Percentiles rank a stretch among this genome's conserved stretches.
Conservation (phyloP, 108 stramenopile genomes). For the Skeletonema menzelii region DNA sequence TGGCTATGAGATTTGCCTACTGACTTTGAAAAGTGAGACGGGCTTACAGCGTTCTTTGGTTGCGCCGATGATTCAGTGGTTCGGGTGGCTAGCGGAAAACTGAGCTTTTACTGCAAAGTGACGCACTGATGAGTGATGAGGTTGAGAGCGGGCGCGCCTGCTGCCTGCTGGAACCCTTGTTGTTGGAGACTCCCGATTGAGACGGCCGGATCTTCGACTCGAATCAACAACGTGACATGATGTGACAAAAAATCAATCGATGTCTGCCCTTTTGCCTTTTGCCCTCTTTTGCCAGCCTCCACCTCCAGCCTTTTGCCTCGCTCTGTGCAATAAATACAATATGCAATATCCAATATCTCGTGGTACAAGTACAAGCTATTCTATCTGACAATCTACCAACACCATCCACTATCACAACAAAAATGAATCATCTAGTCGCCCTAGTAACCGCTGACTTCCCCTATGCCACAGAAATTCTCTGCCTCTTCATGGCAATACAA, state of each 20-base stretch:
- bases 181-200: neutral
- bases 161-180: neutral
- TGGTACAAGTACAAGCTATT: too few relatives aligned
- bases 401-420: neutral
- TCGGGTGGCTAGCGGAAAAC: neutral
- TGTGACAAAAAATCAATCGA: too few relatives aligned
- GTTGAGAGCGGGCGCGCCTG: neutral
- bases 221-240: too few relatives aligned
- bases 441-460: slow-evolving; percentile 58
- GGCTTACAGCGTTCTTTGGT: neutral
- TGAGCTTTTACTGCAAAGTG: neutral
- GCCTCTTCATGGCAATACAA: slow-evolving; percentile 68
- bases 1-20: neutral
- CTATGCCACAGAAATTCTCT: slow-evolving; percentile 52
- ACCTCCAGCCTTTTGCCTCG: too few relatives aligned
- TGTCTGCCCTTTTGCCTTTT: too few relatives aligned
- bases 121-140: neutral
- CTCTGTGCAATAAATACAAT: too few relatives aligned
- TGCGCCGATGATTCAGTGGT: neutral
- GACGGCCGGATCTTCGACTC: too few relatives aligned
- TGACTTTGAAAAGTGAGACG: neutral
- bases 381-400: neutral
- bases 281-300: too few relatives aligned
- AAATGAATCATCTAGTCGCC: slow-evolving; percentile 32
- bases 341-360: too few relatives aligned